Evolutionary conservation across 192 early-diverging fungal genomes (phyloP).

Genomic region (Phlyctochytrium planicorne): DNA sequence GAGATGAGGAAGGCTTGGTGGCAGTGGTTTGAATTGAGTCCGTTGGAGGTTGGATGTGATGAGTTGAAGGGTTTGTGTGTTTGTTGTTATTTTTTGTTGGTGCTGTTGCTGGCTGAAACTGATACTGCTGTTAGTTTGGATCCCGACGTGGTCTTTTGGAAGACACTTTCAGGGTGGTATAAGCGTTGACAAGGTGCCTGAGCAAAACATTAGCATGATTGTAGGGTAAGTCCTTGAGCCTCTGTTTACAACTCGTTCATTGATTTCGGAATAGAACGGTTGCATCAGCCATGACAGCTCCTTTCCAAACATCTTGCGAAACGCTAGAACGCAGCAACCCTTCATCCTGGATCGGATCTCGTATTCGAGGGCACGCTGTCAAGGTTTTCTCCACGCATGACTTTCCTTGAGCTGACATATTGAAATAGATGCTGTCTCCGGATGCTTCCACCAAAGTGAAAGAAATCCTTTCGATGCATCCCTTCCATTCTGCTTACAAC

Average conservation of each 20-base stretch:
- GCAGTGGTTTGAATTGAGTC: constrained; percentile 84
- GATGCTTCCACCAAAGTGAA: constrained; percentile 16
- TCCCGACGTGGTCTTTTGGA: constrained; percentile 79
- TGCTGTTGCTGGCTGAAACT: too few species aligned
- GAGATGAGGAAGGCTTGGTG: constrained; percentile 34
- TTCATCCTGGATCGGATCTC: constrained; percentile 4
- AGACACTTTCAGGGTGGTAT: constrained; percentile 65
- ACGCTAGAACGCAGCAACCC: constrained; percentile 21
- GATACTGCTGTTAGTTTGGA: constrained; percentile 60
- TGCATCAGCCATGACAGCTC: constrained; percentile 26
- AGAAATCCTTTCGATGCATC: constrained; percentile 14
- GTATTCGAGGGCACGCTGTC: background rate
- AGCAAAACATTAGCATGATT: constrained; percentile 64
- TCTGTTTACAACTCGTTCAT: constrained; percentile 45
- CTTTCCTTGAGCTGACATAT: background rate
- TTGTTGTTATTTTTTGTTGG: background rate
- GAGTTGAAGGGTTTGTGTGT: constrained; percentile 57
- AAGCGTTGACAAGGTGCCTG: constrained; percentile 60
- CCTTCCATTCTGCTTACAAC: constrained; percentile 19
- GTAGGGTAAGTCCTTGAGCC: constrained; percentile 56
- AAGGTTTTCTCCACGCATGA: constrained; percentile 5
- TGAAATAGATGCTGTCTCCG: constrained; percentile 12
- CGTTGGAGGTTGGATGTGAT: constrained; percentile 76
- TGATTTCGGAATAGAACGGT: constrained; percentile 40
- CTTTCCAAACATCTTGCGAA: constrained; percentile 30